Evolutionary conservation across 192 early-diverging fungal genomes (phyloP), one percentile per base, ranked within the genome.

Genomic region (Pilobolus umbonatus): DNA sequence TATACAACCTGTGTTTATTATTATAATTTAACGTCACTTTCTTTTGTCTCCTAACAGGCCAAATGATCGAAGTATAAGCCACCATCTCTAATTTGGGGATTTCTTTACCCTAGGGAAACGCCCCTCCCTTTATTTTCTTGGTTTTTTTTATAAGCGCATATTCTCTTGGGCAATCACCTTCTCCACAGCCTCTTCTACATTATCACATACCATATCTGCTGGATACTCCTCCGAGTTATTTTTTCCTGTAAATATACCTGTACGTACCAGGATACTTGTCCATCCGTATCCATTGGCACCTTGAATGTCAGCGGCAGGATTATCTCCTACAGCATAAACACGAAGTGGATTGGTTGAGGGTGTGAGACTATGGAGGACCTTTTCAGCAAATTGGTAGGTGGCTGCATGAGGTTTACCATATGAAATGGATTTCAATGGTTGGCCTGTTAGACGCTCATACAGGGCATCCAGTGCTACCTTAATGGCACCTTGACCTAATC

Each of bases 401-500:
- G 74, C 64, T 0, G 30, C 52, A 42, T 87, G 75, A 4, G 94
- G 94, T 72, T 96, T 96, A 9, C 94, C 94, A 62, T 77, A 96
- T 2, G 80, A 80, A 14, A 76, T 80, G 38, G 85, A 86, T 56
- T 86, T 62, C 6, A 93, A 72, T 3, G 54, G 36, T 28, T 75
- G 51, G 0, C 76, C 79, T 5, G 74, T 81, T n/a, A 67, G 42
- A 31, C 56, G 40, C 29, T 79, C 38, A 68, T 85, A 94, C 28
- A 96, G 67, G 6, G 68, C 67, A 45, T 89, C 86, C 15, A 96
- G 65, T 12, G 83, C 78, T 8, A 77, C 64, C 35, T 84, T 83
- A 75, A 90, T 92, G 4, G 87, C 78, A 11, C 94, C 92, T 72
- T 96, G 93, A 15, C 77, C 92, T 55, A 90, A 87, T 30, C 94